Evolutionary conservation across 768 basidiomycete genomes (phyloP).

Genomic region (Suillus placidus): DNA sequence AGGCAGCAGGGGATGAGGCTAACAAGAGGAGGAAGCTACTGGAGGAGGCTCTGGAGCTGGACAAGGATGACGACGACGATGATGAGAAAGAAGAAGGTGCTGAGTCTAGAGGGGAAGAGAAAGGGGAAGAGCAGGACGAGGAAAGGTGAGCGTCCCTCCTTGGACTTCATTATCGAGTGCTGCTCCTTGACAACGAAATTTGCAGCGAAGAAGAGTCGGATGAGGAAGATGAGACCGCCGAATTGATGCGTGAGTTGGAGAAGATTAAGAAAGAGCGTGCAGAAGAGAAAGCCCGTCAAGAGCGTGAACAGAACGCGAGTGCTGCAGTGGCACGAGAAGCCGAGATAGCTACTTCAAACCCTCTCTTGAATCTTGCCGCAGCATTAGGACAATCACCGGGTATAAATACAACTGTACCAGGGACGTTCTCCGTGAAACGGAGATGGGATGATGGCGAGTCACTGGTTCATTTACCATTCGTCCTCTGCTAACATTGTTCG

Average conservation of each 20-base stretch:
- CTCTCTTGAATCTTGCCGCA: conserved; percentile 87
- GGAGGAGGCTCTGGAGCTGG: conserved; percentile 83
- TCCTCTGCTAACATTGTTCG: conserved; percentile 10
- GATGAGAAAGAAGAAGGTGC: conserved; percentile 41
- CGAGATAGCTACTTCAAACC: conserved; percentile 86
- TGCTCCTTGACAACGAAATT: conserved; percentile 4
- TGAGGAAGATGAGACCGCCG: conserved; percentile 91
- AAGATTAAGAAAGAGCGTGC: conserved; percentile 97
- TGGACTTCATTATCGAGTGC: background rate
- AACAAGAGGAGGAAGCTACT: conserved; percentile 87
- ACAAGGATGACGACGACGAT: conserved; percentile 86
- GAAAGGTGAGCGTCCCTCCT: conserved; percentile 45
- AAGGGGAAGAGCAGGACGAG: conserved; percentile 42
- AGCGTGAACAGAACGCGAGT: conserved; percentile 69
- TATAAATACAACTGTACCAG: conserved; percentile 71
- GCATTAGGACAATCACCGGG: conserved; percentile 82
- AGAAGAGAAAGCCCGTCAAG: conserved; percentile 85
- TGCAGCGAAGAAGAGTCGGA: conserved; percentile 55
- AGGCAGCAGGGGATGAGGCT: conserved; percentile 57
- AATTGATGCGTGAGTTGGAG: conserved; percentile 93
- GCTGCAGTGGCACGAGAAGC: conserved; percentile 68
- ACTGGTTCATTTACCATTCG: conserved; percentile 5
- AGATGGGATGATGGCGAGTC: conserved; percentile 92
- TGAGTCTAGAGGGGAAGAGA: conserved; percentile 36
- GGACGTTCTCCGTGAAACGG: conserved; percentile 88